Conservation (phyloP, 257 asterid genomes). For the Jasminum sambac region DNA sequence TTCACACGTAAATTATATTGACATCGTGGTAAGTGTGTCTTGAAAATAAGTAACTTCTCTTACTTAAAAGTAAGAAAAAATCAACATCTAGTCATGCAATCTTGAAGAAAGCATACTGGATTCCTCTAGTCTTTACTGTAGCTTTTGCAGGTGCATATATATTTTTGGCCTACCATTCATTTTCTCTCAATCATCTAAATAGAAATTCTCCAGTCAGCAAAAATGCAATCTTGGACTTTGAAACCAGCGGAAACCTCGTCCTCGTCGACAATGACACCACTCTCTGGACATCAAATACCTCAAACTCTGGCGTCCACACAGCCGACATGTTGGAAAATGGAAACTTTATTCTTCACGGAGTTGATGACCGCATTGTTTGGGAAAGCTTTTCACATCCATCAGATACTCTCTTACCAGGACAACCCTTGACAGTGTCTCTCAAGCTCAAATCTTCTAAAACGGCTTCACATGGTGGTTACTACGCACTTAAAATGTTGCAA, state of each 20-base stretch:
- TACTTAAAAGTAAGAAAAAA: not conserved
- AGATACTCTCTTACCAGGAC: conserved; percentile 87
- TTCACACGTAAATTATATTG: not conserved
- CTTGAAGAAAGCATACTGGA: conserved; percentile 15
- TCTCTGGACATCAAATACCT: conserved; percentile 81
- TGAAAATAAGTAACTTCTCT: not conserved
- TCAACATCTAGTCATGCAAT: not conserved
- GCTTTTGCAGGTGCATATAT: conserved; percentile 48
- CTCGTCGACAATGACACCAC: conserved; percentile 48
- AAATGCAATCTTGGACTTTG: conserved; percentile 69
- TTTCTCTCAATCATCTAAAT: conserved; percentile 69
- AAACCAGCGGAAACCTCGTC: conserved; percentile 58
- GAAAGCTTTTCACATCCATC: conserved; percentile 83
- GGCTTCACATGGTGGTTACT: conserved; percentile 60
- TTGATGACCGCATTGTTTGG: conserved; percentile 47
- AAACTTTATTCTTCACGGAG: conserved; percentile 60
- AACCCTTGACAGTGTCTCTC: conserved; percentile 50
- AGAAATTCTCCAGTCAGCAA: conserved; percentile 81
- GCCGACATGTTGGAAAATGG: conserved; percentile 75
- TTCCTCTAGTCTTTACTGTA: conserved; percentile 44
- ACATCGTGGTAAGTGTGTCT: not conserved
- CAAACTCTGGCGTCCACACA: conserved; percentile 39
- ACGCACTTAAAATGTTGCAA: conserved; percentile 79
- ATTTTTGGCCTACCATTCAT: conserved; percentile 50
- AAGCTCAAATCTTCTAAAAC: conserved; percentile 62